phyloP scores from a whole-genome alignment of 1,284 basidiomycete genomes.

The Cryptococcus sp. region DNA sequence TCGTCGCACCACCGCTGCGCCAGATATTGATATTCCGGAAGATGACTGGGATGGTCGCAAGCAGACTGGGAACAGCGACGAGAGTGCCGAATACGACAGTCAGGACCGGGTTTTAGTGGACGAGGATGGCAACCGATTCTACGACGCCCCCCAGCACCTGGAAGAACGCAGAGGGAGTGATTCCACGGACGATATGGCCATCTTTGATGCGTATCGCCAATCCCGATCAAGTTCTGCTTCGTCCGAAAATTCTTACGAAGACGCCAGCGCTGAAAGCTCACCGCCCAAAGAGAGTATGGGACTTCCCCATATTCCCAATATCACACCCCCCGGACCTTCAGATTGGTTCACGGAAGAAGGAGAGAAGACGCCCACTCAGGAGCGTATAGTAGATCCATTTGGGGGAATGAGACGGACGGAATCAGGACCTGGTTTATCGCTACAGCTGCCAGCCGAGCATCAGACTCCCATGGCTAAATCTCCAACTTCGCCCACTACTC shows the following conservation, averaged over 20 bases:
- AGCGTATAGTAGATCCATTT: conserved; percentile 27
- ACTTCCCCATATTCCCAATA: conserved; percentile 20
- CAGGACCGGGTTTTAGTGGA: conserved; percentile 10
- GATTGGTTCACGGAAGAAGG: conserved; percentile 32
- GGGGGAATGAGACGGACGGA: conserved; percentile 16
- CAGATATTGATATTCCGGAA: conserved; percentile 21
- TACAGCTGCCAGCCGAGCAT: conserved; percentile 14
- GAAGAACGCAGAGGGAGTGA: conserved; percentile 45
- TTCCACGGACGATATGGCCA: conserved; percentile 72
- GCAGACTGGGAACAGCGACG: conserved; percentile 4
- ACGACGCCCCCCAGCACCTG: conserved; percentile 28
- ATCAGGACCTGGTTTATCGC: conserved; percentile 12
- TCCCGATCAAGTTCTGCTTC: conserved; percentile 44
- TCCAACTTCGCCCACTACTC: conserved; percentile 13
- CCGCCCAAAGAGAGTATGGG: conserved; percentile 21
- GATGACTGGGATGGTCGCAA: conserved; percentile 25
- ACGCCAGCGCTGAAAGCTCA: conserved; percentile 29
- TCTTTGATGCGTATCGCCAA: conserved; percentile 69
- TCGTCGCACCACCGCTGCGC: conserved; percentile 42
- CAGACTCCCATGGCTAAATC: conserved; percentile 4
- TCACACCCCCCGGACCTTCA: conserved; percentile 8
- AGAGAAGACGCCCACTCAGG: conserved; percentile 42
- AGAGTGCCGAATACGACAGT: conserved; percentile 24
- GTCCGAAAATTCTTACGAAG: conserved; percentile 44
- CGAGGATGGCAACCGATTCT: conserved; percentile 19